Base-by-base conservation (phyloP, 768 basidiomycete species). In the Xanthoconium stramineum region DNA sequence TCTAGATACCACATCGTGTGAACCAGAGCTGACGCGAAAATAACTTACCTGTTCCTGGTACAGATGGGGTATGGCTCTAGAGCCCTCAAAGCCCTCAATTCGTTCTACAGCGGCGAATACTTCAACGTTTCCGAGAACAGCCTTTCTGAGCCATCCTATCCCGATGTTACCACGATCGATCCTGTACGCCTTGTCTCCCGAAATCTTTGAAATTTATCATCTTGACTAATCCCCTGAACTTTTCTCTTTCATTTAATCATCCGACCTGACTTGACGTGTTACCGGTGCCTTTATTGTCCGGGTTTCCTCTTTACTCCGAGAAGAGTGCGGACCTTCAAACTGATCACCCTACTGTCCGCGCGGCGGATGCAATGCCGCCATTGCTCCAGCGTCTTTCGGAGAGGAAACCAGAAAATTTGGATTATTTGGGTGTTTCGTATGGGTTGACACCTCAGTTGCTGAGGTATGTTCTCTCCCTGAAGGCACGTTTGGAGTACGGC, bases 51-150 rank as follows among this genome's bases (percentile, higher is more conserved):
- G 15, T 29, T 17, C 28, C 19, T 19, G 15, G 8, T 15, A 15
- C 64, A 96, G 92, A 98, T 98, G 95, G 96, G 97, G 12, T 98
- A 98, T 67, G 97, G 97, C 6, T 85, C 89, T 19, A 82, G 94
- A 39, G 92, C 97, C 3, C 73, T 99, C 48, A 81, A 95, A 59
- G 85, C 86, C 0, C 78, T 99, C 48, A 92, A 94, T 65, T 79
- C 88, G 14, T 98, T 93, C 74, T 98, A 94, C 73, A 89, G 86
- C 58, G 97, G 96, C 19, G 94, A 98, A 70, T 85, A 91, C 65
- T 88, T 92, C 74, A 91, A 86, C 64, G 69, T 98, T 19, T 86
- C 93, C 62, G 97, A 98, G 70, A 65, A 70, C 58, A 67, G 72
- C 10, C 53, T 54, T 17, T 40, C 60, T 19, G 84, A 84, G 54